Evolutionary conservation across 2,329 filamentous ascomycete genomes (phyloP), one percentile per base, ranked within the genome.

Genomic region (Ceratocystis cacaofunesta): DNA sequence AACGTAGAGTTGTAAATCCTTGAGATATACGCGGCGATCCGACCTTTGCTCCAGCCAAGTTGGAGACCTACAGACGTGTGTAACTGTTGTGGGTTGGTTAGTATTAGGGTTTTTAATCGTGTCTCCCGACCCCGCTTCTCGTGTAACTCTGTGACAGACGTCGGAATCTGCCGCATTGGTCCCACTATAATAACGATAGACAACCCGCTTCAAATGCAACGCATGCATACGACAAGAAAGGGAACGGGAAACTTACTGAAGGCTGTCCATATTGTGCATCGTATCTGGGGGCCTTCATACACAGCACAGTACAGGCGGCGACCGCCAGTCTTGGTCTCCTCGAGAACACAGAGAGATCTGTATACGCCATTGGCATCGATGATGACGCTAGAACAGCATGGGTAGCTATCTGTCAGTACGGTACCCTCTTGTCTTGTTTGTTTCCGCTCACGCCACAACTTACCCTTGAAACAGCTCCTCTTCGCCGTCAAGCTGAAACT

Each of bases 261-360:
- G 1, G 83, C 83, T 1, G 83, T 86, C 84, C 84, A 86, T 7
- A 66, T 60, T 22, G 61, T 63, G 36, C 50, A 46, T 19, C 41
- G 36, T 19, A 48, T 62, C 2, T 28, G n/a, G 4, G 36, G 17
- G 12, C 61, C 61, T 25, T 60, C 61, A 22, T 58, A 63, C 43
- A 86, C 77, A 1, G 83, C 84, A 69, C 81, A 84, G 62, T 75
- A 82, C 0, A 86, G 78, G 12, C 84, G 79, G 1, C 81, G 66
- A 1, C 78, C 79, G 8, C 74, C 73, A 1, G 78, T 81, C 28
- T 76, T 72, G 1, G 69, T 62, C 69, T 86, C 83, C 67, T 80
- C 73, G 65, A 79, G 82, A 1, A 86, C 78, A 15, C 78, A 77
- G 3, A 86, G 75, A 1, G 75, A 78, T 69, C 85, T 82, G 58